phyloP scores from a whole-genome alignment of 108 stramenopile genomes.

The Conticribra guillardii region DNA sequence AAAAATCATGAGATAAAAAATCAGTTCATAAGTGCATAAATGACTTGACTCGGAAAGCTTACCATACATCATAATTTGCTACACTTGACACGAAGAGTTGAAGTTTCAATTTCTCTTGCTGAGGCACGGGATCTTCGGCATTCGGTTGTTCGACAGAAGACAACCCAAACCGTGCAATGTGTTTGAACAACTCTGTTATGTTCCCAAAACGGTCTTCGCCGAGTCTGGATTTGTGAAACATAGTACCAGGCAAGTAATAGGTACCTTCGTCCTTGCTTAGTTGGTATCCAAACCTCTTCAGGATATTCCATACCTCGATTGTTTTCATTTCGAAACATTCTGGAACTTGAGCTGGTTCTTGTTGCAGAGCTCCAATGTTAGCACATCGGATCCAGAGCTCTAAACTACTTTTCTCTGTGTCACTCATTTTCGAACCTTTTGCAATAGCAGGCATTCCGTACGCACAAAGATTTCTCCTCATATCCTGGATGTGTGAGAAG shows the following conservation, averaged over 20 bases:
- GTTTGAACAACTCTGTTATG: slow-evolving; percentile 32
- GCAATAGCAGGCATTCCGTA: slow-evolving; percentile 33
- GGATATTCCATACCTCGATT: slow-evolving; percentile 4
- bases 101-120: slow-evolving; percentile 13
- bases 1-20: no score
- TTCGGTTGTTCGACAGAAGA: not conserved
- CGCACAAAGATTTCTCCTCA: slow-evolving; percentile 41
- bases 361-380: slow-evolving; percentile 8
- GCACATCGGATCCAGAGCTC: slow-evolving; percentile 44
- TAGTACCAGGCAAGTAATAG: slow-evolving; percentile 15
- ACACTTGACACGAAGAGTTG: slow-evolving; percentile 32
- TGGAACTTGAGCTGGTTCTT: slow-evolving; percentile 1
- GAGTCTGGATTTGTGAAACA: slow-evolving; percentile 11
- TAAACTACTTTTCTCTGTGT: slow-evolving; percentile 6
- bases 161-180: slow-evolving; percentile 44
- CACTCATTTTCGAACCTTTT: slow-evolving; percentile 11
- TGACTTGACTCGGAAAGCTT: no score
- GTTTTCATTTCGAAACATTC: slow-evolving; percentile 5
- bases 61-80: slow-evolving; percentile 32
- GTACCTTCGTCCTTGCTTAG: slow-evolving; percentile 6
- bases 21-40: no score
- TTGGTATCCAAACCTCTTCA: slow-evolving; percentile 37
- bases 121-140: not conserved
- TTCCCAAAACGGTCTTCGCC: slow-evolving; percentile 26
- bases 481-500: slow-evolving; percentile 26